phyloP scores from a whole-genome alignment of 2,329 filamentous ascomycete genomes.

The Knoxdaviesia capensis region DNA sequence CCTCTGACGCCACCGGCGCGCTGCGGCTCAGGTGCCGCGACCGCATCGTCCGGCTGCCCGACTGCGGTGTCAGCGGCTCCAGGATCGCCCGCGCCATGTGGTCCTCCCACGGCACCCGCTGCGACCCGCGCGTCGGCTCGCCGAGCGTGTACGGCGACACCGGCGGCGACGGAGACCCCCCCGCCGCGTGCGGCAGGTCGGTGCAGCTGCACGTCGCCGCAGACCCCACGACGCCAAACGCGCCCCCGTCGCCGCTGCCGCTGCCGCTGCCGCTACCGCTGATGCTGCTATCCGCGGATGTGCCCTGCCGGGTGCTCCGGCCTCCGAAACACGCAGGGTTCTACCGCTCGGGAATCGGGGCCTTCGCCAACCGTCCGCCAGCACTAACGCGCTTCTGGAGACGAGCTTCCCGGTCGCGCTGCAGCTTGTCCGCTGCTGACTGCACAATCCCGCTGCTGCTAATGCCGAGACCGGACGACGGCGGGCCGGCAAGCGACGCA shows the following conservation, averaged over 20 bases:
- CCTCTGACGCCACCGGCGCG: too few species aligned
- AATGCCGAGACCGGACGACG: conserved; percentile 32
- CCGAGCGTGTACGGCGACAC: background rate
- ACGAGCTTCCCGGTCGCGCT: conserved; percentile 44
- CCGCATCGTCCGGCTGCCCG: too few species aligned
- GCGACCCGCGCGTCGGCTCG: background rate
- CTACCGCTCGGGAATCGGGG: conserved; percentile 42
- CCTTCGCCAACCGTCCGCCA: conserved; percentile 49
- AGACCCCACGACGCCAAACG: too few species aligned
- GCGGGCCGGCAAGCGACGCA: conserved; percentile 19
- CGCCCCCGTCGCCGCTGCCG: too few species aligned
- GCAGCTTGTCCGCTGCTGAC: conserved; percentile 11
- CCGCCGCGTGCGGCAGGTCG: too few species aligned
- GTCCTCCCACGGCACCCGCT: background rate
- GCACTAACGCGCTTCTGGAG: conserved; percentile 65
- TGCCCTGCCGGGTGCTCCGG: too few species aligned
- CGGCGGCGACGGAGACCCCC: background rate
- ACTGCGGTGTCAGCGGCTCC: too few species aligned
- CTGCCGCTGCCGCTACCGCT: background rate
- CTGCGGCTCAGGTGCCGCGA: too few species aligned
- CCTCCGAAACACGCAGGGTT: conserved; percentile 11
- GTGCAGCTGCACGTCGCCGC: too few species aligned
- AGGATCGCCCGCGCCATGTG: too few species aligned
- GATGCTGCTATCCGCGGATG: background rate
- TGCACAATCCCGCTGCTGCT: conserved; percentile 21